Evolutionary conservation across 768 basidiomycete species (phyloP).

Genomic region (Termitomyces heimii): DNA sequence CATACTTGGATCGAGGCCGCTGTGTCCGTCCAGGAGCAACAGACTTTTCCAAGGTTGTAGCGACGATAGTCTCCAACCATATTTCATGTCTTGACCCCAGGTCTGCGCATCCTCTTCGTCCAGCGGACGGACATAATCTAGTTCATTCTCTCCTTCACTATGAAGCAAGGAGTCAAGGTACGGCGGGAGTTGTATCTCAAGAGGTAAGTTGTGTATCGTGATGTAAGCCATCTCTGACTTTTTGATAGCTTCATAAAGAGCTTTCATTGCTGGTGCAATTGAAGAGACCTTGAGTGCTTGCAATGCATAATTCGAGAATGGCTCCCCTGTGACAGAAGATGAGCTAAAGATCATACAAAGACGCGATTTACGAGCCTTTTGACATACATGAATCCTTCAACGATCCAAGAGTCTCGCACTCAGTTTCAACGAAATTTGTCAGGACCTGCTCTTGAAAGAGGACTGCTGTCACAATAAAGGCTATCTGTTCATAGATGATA

Average conservation of each 20-base stretch:
- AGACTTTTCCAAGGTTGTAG: constrained; percentile 92
- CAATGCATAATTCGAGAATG: constrained; percentile 48
- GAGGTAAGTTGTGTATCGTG: constrained; percentile 68
- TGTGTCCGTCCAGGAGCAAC: constrained; percentile 61
- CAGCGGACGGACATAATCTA: constrained; percentile 41
- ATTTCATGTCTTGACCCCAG: constrained; percentile 66
- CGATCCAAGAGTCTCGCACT: constrained; percentile 66
- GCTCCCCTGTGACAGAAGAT: constrained; percentile 37
- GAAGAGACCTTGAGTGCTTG: constrained; percentile 63
- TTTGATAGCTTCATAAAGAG: constrained; percentile 75
- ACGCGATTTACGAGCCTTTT: constrained; percentile 39
- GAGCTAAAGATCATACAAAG: constrained; percentile 4
- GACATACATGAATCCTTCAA: constrained; percentile 67
- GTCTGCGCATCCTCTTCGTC: constrained; percentile 45
- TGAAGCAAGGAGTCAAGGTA: constrained; percentile 69
- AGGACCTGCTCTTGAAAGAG: constrained; percentile 88
- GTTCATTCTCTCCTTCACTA: constrained; percentile 46
- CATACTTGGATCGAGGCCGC: constrained; percentile 51
- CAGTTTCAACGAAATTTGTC: constrained; percentile 78
- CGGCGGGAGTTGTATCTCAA: constrained; percentile 86
- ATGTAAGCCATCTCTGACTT: constrained; percentile 71
- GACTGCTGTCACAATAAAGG: constrained; percentile 87
- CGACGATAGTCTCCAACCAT: constrained; percentile 68
- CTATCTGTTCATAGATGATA: constrained; percentile 83
- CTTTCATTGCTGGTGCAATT: constrained; percentile 74